A percentile compares a stretch with the other conserved stretches of the same genome.
Conservation (phyloP, 441 rosid genomes). For the Jatropha multifida region DNA sequence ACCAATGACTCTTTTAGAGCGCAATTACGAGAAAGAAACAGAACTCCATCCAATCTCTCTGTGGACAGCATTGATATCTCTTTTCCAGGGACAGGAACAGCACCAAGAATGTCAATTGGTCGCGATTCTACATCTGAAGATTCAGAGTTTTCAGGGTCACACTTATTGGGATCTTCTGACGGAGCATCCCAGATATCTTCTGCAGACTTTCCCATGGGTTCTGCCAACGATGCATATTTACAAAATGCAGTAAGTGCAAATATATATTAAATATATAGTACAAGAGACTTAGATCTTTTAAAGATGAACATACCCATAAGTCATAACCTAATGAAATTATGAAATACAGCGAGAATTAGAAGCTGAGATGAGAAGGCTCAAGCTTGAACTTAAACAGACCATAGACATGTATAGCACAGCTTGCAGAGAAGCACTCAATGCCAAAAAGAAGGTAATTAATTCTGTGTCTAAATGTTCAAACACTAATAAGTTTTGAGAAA, state of each 20-base stretch:
- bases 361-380: constrained; percentile 79
- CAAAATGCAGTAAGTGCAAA: constrained; percentile 44
- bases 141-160: constrained; percentile 27
- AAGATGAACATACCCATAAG: background rate
- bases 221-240: constrained; percentile 28
- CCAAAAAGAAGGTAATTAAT: constrained; percentile 55
- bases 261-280: background rate
- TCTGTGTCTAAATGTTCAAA: background rate
- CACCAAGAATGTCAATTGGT: constrained; percentile 22
- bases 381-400: constrained; percentile 80
- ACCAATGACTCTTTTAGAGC: constrained; percentile 19
- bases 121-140: constrained; percentile 37
- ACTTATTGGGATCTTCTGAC: constrained; percentile 44
- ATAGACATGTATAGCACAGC: constrained; percentile 85
- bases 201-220: constrained; percentile 32
- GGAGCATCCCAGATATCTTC: constrained; percentile 22
- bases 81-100: constrained; percentile 10
- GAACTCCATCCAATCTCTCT: constrained; percentile 33
- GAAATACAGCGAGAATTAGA: constrained; percentile 56
- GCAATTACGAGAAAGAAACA: constrained; percentile 27
- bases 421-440: constrained; percentile 79
- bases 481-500: background rate
- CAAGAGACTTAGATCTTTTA: background rate
- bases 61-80: constrained; percentile 38
- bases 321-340: constrained; percentile 11